Percentiles rank a stretch among this genome's conserved stretches.
phyloP scores from a whole-genome alignment of 768 basidiomycete species.

The Termitomyces titanicus region DNA sequence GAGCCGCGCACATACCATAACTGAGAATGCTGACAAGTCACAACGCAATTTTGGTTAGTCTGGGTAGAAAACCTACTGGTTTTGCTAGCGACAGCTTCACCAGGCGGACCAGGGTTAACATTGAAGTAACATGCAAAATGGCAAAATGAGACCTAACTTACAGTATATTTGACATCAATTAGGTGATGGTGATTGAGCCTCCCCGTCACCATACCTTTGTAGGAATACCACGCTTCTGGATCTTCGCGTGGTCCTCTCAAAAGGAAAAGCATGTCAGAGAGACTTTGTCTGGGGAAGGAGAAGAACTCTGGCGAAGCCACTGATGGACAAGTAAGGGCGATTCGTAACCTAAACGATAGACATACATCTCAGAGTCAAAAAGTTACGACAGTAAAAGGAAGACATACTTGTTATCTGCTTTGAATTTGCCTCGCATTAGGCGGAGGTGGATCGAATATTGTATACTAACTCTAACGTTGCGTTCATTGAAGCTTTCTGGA shows the following conservation, averaged over 20 bases:
- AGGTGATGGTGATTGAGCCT: slow-evolving; percentile 24
- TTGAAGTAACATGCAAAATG: background rate
- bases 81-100: slow-evolving; percentile 35
- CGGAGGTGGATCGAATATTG: slow-evolving; percentile 31
- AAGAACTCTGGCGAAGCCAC: slow-evolving; percentile 27
- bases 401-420: slow-evolving; percentile 29
- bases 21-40: slow-evolving; percentile 17
- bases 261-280: slow-evolving; percentile 31
- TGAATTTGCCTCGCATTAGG: slow-evolving; percentile 28
- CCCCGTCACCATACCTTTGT: slow-evolving; percentile 24
- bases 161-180: slow-evolving; percentile 29
- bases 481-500: slow-evolving; percentile 37
- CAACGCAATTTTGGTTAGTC: background rate
- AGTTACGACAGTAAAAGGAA: background rate
- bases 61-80: slow-evolving; percentile 26
- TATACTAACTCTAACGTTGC: slow-evolving; percentile 32
- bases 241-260: slow-evolving; percentile 31
- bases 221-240: slow-evolving; percentile 37
- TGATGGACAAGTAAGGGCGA: slow-evolving; percentile 30
- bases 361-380: too few species aligned
- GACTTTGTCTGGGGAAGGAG: slow-evolving; percentile 28
- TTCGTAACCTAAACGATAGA: slow-evolving; percentile 21
- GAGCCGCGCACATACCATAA: slow-evolving; percentile 39
- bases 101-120: background rate
- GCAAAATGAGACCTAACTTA: slow-evolving; percentile 17